These are phyloP conservation scores for Camellia lanceoleosa DNA, from an alignment of 148 eudicot species.

Conservation along the genomic window DNA sequence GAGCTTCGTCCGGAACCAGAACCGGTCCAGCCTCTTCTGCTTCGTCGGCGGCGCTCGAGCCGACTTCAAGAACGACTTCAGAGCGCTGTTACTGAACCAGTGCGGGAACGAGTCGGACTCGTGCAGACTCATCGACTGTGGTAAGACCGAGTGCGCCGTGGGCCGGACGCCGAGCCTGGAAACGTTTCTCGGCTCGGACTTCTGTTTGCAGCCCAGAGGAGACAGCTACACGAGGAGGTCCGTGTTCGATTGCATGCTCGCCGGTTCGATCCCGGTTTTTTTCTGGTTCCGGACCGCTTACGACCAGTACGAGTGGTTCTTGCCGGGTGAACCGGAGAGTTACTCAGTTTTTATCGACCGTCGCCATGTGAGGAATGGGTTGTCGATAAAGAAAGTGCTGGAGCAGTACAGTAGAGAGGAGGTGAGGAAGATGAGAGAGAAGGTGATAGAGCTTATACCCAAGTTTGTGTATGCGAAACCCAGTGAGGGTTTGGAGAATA, in stretches of 20 bases:
- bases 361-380: slow-evolving; percentile 34
- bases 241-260: slow-evolving; percentile 50
- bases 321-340: slow-evolving; percentile 48
- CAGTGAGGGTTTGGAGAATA: slow-evolving; percentile 15
- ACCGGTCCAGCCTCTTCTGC: slow-evolving; percentile 32
- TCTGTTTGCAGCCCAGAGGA: slow-evolving; percentile 58
- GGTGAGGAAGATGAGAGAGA: slow-evolving; percentile 42
- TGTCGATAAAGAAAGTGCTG: slow-evolving; percentile 32
- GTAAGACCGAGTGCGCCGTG: slow-evolving; percentile 22
- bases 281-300: slow-evolving; percentile 42
- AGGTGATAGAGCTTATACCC: slow-evolving; percentile 40
- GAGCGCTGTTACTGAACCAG: slow-evolving; percentile 21
- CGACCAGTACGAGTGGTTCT: slow-evolving; percentile 51
- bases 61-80: slow-evolving; percentile 30
- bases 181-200: slow-evolving; percentile 33
- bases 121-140: slow-evolving; percentile 44
- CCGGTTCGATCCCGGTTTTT: slow-evolving; percentile 57
- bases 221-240: slow-evolving; percentile 47
- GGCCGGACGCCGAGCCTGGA: slow-evolving; percentile 26
- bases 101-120: slow-evolving; percentile 32
- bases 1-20: slow-evolving; percentile 36
- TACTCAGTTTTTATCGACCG: slow-evolving; percentile 52
- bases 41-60: slow-evolving; percentile 38
- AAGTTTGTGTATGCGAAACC: slow-evolving; percentile 34
- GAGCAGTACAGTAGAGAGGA: slow-evolving; percentile 28